A percentile compares a stretch with the other conserved stretches of the same genome.
Conservation (phyloP, 805 yeast genomes). For the Kuraishia cidri region DNA sequence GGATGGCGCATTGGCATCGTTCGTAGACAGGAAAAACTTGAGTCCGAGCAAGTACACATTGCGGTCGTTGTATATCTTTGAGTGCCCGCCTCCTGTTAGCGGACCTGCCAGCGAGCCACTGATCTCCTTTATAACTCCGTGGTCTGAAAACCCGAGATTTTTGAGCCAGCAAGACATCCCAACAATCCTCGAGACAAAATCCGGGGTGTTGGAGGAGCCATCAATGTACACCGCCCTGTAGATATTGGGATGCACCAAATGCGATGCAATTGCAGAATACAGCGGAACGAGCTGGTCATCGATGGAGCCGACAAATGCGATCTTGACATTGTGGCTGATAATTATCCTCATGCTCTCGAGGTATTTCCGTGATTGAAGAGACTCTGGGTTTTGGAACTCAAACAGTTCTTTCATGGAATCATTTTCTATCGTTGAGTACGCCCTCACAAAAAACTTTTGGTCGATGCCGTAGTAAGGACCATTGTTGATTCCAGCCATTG, state of each 20-base stretch:
- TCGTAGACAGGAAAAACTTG: slow-evolving; percentile 67
- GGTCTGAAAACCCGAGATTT: slow-evolving; percentile 75
- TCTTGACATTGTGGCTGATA: slow-evolving; percentile 62
- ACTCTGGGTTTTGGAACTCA: slow-evolving; percentile 73
- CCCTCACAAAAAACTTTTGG: slow-evolving; percentile 73
- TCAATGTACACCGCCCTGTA: slow-evolving; percentile 88
- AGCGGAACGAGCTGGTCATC: slow-evolving; percentile 94
- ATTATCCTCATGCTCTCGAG: slow-evolving; percentile 57
- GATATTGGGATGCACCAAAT: slow-evolving; percentile 84
- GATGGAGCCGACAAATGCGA: slow-evolving; percentile 79
- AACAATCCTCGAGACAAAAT: slow-evolving; percentile 67
- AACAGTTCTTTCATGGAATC: slow-evolving; percentile 82
- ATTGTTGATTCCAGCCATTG: slow-evolving; percentile 93
- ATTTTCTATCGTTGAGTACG: slow-evolving; percentile 84
- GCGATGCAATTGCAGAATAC: slow-evolving; percentile 82
- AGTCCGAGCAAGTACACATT: slow-evolving; percentile 79
- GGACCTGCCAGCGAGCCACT: slow-evolving; percentile 81
- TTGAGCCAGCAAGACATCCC: slow-evolving; percentile 65
- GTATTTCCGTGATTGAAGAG: slow-evolving; percentile 64
- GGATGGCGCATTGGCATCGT: slow-evolving; percentile 32
- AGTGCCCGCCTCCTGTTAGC: slow-evolving; percentile 92
- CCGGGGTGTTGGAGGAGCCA: slow-evolving; percentile 69
- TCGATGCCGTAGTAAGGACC: slow-evolving; percentile 94
- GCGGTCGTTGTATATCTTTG: slow-evolving; percentile 77
- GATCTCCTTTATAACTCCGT: slow-evolving; percentile 78